Percentiles rank a stretch among this genome's conserved stretches.
phyloP scores from a whole-genome alignment of 805 yeast genomes.

The Sungouiella thailandica region DNA sequence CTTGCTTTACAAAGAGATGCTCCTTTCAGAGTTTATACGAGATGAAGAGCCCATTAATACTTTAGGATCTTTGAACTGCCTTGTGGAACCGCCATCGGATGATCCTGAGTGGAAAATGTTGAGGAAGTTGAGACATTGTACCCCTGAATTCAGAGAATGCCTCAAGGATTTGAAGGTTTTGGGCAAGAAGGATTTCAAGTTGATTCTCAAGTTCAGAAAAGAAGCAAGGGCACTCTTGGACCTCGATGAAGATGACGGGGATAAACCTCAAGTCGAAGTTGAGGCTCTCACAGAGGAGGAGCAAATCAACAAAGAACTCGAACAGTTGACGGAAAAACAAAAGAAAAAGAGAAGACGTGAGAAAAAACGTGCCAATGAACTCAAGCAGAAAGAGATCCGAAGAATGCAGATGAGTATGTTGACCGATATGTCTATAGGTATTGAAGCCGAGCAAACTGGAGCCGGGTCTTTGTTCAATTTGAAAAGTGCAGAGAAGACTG shows the following conservation, averaged over 20 bases:
- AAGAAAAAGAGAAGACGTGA: conserved; percentile 69
- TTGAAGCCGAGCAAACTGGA: conserved; percentile 82
- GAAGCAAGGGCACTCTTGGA: conserved; percentile 77
- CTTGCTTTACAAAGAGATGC: conserved; percentile 60
- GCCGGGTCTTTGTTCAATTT: conserved; percentile 77
- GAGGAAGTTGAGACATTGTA: conserved; percentile 69
- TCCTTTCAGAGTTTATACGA: conserved; percentile 75
- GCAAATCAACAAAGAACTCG: conserved; percentile 79
- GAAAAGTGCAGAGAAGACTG: conserved; percentile 82
- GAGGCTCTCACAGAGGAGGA: conserved; percentile 82
- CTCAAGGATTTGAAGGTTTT: conserved; percentile 88
- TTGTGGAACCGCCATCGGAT: conserved; percentile 50
- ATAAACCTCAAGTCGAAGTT: conserved; percentile 49
- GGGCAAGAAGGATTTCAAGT: conserved; percentile 90
- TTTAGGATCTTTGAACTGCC: conserved; percentile 67
- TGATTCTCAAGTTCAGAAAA: conserved; percentile 81
- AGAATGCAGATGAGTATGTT: conserved; percentile 96
- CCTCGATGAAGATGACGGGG: conserved; percentile 54
- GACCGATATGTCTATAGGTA: conserved; percentile 88
- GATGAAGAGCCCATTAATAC: conserved; percentile 79
- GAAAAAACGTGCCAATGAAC: conserved; percentile 75
- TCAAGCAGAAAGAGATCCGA: conserved; percentile 77
- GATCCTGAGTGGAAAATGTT: conserved; percentile 71
- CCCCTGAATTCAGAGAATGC: conserved; percentile 74
- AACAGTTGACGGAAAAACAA: conserved; percentile 66